These are phyloP conservation scores for Metschnikowia hibisci DNA, from an alignment of 805 yeast genomes.

Conservation along the genomic window DNA sequence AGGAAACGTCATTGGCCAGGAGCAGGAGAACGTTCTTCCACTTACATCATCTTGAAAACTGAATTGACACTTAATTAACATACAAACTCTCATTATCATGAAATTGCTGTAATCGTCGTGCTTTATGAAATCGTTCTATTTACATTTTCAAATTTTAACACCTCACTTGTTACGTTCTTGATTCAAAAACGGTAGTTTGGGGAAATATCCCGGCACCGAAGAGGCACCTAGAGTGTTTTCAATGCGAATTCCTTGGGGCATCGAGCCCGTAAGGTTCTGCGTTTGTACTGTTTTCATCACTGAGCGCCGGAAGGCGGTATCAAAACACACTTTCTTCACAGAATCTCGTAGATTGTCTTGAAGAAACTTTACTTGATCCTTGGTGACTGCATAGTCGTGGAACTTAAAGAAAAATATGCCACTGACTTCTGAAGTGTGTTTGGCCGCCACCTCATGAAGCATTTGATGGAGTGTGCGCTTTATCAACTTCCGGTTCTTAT, in stretches of 20 bases:
- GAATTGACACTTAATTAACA: neutral
- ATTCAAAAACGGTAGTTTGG: constrained; percentile 15
- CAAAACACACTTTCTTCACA: constrained; percentile 9
- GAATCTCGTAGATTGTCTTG: constrained; percentile 6
- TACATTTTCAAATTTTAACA: neutral
- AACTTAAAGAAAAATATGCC: constrained; percentile 16
- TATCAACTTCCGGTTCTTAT: constrained; percentile 36
- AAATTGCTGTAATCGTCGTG: too few relatives aligned
- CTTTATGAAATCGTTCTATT: too few relatives aligned
- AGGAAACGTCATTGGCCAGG: constrained; percentile 33
- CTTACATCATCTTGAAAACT: constrained; percentile 4
- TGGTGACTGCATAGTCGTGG: constrained; percentile 7
- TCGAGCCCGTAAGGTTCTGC: constrained; percentile 7
- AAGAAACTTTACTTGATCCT: constrained; percentile 4
- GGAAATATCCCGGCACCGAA: constrained; percentile 14
- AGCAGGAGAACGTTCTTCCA: constrained; percentile 27
- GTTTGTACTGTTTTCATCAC: neutral
- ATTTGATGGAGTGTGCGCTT: constrained; percentile 10
- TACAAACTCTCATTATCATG: too few relatives aligned
- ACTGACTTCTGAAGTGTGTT: constrained; percentile 10
- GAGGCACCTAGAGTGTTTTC: constrained; percentile 15
- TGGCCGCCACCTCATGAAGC: constrained; percentile 6
- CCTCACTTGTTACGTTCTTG: neutral
- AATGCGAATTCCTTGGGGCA: constrained; percentile 6
- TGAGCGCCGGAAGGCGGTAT: neutral